phyloP scores from a whole-genome alignment of 352 stramenopile species.

The Peronospora tabacina region DNA sequence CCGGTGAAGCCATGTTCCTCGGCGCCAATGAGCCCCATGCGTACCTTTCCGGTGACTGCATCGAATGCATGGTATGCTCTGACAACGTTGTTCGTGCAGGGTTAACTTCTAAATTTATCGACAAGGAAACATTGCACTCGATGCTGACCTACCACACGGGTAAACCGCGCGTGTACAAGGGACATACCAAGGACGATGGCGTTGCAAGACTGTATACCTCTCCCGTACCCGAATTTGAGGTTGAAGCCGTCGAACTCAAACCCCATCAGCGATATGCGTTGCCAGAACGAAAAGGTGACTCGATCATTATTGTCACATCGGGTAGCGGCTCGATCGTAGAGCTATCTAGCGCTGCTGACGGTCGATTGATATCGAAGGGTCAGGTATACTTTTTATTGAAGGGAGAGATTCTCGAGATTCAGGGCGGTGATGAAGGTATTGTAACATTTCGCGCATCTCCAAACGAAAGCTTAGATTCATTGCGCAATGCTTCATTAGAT shows the following conservation, averaged over 20 bases:
- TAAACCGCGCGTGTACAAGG: conserved; percentile 25
- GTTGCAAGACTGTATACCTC: conserved; percentile 81
- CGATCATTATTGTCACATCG: conserved; percentile 46
- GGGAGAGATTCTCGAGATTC: conserved; percentile 35
- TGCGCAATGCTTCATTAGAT: conserved; percentile 16
- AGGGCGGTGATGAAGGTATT: conserved; percentile 30
- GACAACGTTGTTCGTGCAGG: conserved; percentile 99
- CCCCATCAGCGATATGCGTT: conserved; percentile 33
- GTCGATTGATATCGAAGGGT: conserved; percentile 28
- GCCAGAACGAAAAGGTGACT: conserved; percentile 32
- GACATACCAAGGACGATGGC: conserved; percentile 28
- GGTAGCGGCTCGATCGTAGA: conserved; percentile 29
- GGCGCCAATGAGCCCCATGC: conserved; percentile 98
- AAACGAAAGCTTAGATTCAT: conserved; percentile 36
- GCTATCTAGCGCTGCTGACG: conserved; percentile 16
- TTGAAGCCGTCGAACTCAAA: conserved; percentile 53
- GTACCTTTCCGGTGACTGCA: conserved; percentile 93
- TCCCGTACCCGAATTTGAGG: conserved; percentile 89
- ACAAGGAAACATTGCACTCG: conserved; percentile 93
- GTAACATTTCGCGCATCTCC: conserved; percentile 41
- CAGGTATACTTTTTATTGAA: conserved; percentile 50
- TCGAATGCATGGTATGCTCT: conserved; percentile 98
- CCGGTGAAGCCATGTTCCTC: conserved; percentile 96
- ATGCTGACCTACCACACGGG: conserved; percentile 95
- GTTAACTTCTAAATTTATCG: conserved; percentile 98